Percentiles rank a stretch among this genome's conserved stretches.
Conservation (phyloP, 345 rosid species). For the Dipteronia sinensis region DNA sequence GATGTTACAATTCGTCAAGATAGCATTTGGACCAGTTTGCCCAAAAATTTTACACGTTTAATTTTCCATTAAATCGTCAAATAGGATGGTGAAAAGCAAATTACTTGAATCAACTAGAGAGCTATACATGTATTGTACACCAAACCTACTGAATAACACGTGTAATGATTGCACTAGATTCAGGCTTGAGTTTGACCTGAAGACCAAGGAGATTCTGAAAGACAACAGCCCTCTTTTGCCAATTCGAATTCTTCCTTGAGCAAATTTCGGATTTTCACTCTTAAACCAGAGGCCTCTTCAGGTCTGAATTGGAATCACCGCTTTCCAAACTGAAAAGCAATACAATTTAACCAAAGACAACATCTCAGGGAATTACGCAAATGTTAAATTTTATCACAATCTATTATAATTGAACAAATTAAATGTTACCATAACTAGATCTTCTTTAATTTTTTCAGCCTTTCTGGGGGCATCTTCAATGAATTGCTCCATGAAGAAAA, state of each 20-base stretch:
- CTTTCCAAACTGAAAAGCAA: conserved; percentile 67
- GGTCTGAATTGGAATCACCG: conserved; percentile 90
- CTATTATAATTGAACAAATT: background rate
- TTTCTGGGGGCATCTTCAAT: conserved; percentile 79
- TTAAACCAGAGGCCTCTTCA: conserved; percentile 79
- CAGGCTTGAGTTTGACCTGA: conserved; percentile 23
- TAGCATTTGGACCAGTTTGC: conserved; percentile 6
- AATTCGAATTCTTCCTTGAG: conserved; percentile 53
- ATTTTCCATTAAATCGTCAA: background rate
- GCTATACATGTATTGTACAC: conserved; percentile 21
- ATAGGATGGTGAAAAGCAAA: background rate
- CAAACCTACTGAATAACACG: background rate
- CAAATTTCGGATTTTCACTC: conserved; percentile 56
- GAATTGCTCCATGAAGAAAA: conserved; percentile 83
- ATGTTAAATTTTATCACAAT: background rate
- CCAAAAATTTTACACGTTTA: background rate
- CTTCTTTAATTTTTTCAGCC: conserved; percentile 77
- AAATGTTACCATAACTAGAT: conserved; percentile 69
- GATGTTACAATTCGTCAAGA: background rate
- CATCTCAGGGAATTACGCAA: background rate
- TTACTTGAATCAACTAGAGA: background rate
- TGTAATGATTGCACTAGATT: conserved; percentile 17
- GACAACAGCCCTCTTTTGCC: conserved; percentile 17
- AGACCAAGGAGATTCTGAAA: conserved; percentile 16
- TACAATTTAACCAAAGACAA: background rate